Evolutionary conservation across 2,329 filamentous ascomycete genomes (phyloP).

Genomic region (Diatrype stigma): DNA sequence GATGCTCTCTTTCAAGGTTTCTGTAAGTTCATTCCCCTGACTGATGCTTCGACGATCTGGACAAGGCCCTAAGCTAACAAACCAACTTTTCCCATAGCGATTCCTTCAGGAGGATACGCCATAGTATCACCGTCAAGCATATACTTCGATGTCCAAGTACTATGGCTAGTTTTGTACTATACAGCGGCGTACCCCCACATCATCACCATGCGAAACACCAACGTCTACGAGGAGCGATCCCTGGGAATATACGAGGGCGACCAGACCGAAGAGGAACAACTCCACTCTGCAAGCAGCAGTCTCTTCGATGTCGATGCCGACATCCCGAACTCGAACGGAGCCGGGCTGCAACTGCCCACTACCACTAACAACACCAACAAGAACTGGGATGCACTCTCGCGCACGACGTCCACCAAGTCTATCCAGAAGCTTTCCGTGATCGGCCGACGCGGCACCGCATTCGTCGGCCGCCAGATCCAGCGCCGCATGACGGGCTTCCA

Average conservation of each 20-base stretch:
- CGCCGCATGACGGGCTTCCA: constrained; percentile 36
- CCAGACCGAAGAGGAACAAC: constrained; percentile 17
- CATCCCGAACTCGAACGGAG: constrained; percentile 23
- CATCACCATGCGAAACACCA: constrained; percentile 63
- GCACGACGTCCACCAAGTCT: constrained; percentile 12
- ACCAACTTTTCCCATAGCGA: constrained; percentile 24
- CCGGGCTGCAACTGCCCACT: constrained; percentile 2
- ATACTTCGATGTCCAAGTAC: constrained; percentile 54
- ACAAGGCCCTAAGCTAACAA: constrained; percentile 6
- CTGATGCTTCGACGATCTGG: neutral
- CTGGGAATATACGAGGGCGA: constrained; percentile 52
- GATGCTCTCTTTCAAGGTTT: constrained; percentile 50
- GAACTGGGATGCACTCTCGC: constrained; percentile 15
- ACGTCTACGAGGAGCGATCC: constrained; percentile 67
- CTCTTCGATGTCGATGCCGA: constrained; percentile 28
- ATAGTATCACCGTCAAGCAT: constrained; percentile 45
- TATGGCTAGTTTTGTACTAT: constrained; percentile 64
- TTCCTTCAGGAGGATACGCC: constrained; percentile 52
- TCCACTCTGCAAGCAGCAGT: constrained; percentile 18
- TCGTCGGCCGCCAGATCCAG: constrained; percentile 33
- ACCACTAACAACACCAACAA: neutral
- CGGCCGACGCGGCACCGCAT: constrained; percentile 18
- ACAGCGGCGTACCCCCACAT: constrained; percentile 60
- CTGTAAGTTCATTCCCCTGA: constrained; percentile 23
- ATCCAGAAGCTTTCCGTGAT: constrained; percentile 15